Evolutionary conservation across 1,284 basidiomycete species (phyloP).

Genomic region (Kalmanozyma brasiliensis): DNA sequence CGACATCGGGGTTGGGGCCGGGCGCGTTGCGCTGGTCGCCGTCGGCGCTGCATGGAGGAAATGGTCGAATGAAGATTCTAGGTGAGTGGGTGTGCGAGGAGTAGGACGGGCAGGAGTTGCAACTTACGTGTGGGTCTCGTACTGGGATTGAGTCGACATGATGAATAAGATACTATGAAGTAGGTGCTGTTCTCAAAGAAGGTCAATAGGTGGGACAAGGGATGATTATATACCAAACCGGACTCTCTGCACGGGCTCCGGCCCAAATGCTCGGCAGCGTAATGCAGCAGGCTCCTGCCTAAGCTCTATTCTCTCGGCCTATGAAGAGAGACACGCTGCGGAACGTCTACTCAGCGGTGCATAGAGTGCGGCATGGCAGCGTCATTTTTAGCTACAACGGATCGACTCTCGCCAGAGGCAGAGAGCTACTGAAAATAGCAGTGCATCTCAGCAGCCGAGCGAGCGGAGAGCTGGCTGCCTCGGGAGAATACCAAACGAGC

Average conservation of each 20-base stretch:
- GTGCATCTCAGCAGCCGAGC: neutral
- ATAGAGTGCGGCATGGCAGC: constrained; percentile 33
- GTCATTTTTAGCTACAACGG: constrained; percentile 21
- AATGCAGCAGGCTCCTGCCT: constrained; percentile 2
- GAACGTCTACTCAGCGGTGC: constrained; percentile 24
- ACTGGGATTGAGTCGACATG: constrained; percentile 48
- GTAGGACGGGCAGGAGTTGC: neutral
- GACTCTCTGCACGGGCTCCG: constrained; percentile 2
- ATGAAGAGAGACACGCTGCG: too few relatives aligned
- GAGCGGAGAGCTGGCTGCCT: neutral
- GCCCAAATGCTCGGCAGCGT: constrained; percentile 20
- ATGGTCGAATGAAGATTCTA: neutral
- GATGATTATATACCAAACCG: constrained; percentile 15
- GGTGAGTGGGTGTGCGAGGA: neutral
- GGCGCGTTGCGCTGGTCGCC: constrained; percentile 57
- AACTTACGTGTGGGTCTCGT: constrained; percentile 51
- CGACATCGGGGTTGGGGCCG: constrained; percentile 49
- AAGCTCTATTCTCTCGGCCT: constrained; percentile 2
- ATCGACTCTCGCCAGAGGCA: neutral
- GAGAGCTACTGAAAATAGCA: constrained; percentile 22
- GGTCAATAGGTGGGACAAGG: neutral
- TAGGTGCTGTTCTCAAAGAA: neutral
- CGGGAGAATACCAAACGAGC: constrained; percentile 6
- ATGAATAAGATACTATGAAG: neutral
- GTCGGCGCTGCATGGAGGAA: too few relatives aligned